phyloP scores from a whole-genome alignment of 2,329 filamentous ascomycete genomes.

The Aspergillus costaricaensis region DNA sequence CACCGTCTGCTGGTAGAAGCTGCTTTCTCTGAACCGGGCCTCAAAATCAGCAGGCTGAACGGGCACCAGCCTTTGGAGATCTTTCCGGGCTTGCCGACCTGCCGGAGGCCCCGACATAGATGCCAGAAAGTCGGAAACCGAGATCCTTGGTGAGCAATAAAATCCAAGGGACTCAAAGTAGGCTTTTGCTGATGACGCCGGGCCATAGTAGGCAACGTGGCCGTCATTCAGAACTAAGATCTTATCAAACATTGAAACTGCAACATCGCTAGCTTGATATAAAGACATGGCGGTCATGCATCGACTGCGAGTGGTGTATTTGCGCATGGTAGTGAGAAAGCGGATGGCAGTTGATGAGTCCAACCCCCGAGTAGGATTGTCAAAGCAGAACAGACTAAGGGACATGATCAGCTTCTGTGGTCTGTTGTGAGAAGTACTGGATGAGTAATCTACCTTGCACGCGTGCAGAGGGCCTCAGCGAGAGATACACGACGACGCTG shows the following conservation, averaged over 20 bases:
- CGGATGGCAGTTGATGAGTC: constrained; percentile 67
- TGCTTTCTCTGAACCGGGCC: background rate
- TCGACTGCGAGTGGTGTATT: constrained; percentile 73
- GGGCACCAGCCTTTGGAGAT: background rate
- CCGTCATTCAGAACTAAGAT: constrained; percentile 75
- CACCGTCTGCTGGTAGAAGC: background rate
- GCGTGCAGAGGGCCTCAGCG: constrained; percentile 74
- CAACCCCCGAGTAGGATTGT: constrained; percentile 54
- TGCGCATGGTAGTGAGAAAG: constrained; percentile 66
- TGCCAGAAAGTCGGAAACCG: constrained; percentile 75
- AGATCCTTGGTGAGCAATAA: constrained; percentile 69
- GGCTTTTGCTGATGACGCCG: constrained; percentile 62
- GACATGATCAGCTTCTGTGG: constrained; percentile 54
- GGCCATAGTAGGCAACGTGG: constrained; percentile 71
- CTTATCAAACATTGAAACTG: constrained; percentile 75
- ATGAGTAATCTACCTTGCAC: constrained; percentile 42
- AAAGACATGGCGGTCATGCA: constrained; percentile 72
- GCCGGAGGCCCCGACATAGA: constrained; percentile 40
- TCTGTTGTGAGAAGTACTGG: background rate
- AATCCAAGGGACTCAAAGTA: constrained; percentile 60
- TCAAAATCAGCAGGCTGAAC: constrained; percentile 2
- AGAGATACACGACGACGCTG: constrained; percentile 77
- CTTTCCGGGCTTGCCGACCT: background rate
- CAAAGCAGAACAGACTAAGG: constrained; percentile 56
- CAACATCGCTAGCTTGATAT: constrained; percentile 78